Evolutionary conservation across 495 filamentous ascomycete genomes (phyloP), one percentile per base, ranked within the genome.

Genomic region (Hypomontagnella monticulosa): DNA sequence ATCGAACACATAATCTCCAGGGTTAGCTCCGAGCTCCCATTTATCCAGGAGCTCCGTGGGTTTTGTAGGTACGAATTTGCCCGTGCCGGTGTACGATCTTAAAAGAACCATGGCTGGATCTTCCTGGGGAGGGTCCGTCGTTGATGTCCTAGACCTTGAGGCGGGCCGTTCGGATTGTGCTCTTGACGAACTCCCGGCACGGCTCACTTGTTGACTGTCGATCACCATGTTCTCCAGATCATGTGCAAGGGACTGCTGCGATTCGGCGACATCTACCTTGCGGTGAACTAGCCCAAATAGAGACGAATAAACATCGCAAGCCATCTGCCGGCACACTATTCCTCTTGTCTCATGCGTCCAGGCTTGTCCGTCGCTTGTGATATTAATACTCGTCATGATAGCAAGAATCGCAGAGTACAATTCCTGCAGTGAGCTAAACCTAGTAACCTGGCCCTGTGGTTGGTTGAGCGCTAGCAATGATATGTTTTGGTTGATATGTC

Each of bases 101-200:
- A 74, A 10, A 19, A 74, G 63, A 32, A 53, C 12, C 71, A 74
- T 71, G 9, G 71, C 63, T 20, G 69, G 52, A 48, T 74, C 71
- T 52, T 74, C 71, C 7, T 44, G 18, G 6, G 48, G 33, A 4
- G 6, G 41, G 14, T 67, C 66, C 7, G 43, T 20, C 42, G 53
- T 46, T 7, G 54, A 34, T n/a, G n/a, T 41, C 33, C 36, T 54
- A 10, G 69, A 67, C 54, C 43, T 48, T 4, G 57, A 32, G 2
- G 46, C 47, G 47, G 57, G 51, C 19, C 49, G 40, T 4, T 43
- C 50, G 6, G 71, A 70, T 16, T 51, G 60, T 4, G 43, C 50
- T 34, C 59, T 59, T 8, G 56, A 46, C 11, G 59, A 58, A 54
- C 61, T 64, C 11, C 55, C 65, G 2, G 55, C 48, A 4, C 59